phyloP scores from a whole-genome alignment of 179 eudicot species.

The Beta corolliflora region DNA sequence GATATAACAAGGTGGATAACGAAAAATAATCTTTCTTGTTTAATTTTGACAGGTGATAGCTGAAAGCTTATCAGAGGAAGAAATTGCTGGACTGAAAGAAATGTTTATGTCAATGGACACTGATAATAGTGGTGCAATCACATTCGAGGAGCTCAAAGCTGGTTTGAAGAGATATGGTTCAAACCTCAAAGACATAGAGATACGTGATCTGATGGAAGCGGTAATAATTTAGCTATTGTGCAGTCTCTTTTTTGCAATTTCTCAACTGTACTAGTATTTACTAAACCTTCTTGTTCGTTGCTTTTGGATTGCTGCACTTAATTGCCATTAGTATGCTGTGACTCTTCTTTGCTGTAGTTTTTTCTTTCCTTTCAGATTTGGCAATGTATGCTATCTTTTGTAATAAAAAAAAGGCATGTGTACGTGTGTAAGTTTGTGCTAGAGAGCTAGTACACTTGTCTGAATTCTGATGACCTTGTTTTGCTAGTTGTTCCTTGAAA shows the following conservation, averaged over 20 bases:
- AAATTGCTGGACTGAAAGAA: slow-evolving; percentile 86
- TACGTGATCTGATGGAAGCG: slow-evolving; percentile 91
- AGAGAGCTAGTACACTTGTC: neutral
- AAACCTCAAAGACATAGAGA: slow-evolving; percentile 78
- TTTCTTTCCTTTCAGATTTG: neutral
- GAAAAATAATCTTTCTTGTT: slow-evolving; percentile 4
- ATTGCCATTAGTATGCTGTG: neutral
- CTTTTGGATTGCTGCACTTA: neutral
- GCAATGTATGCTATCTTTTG: neutral
- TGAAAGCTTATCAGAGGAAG: slow-evolving; percentile 90
- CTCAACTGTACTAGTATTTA: neutral
- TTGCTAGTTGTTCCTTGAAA: neutral
- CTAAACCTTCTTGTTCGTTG: neutral
- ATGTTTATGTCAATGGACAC: slow-evolving; percentile 90
- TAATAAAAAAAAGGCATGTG: neutral
- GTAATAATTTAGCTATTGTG: slow-evolving; percentile 35
- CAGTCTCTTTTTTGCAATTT: neutral
- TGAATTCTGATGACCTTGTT: neutral
- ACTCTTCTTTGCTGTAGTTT: neutral
- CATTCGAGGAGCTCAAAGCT: slow-evolving; percentile 88
- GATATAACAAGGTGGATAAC: neutral
- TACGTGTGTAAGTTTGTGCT: neutral
- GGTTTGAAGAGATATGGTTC: slow-evolving; percentile 86
- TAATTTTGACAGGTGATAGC: slow-evolving; percentile 68
- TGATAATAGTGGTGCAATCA: slow-evolving; percentile 87